Base-by-base conservation (phyloP, 208 protist species). In the Blastocrithidia nonstop region DNA sequence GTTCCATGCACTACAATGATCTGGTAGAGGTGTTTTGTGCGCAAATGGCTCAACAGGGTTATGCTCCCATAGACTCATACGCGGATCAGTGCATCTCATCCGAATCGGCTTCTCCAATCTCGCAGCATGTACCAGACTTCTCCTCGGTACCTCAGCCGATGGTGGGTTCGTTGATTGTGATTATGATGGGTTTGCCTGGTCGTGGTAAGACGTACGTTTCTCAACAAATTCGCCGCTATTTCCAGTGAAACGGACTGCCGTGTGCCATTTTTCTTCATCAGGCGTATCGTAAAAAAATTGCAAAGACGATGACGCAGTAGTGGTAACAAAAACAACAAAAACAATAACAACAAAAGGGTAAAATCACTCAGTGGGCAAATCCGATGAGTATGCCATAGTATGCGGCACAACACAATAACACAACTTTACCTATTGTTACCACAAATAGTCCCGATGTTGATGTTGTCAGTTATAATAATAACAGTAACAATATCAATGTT, bases 121-220 rank as follows among this genome's bases (percentile, higher is more conserved):
- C 59, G 17, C 51, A 52, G 39, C 44, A 58, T 8, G 52, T 57
- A 43, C 73, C 60, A 1, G 76, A 86, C 50, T 83, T 80, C 49
- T 88, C 78, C 3, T 61, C 61, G 8, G 66, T 87, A 29, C 83
- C 78, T 25, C 74, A 81, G 45, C 77, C 78, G 13, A 94, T 85
- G 79, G 60, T 80, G 23, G 82, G 82, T 13, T 76, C 68, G 9
- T 66, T 95, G 26, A 88, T 95, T 50, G 70, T 95, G 9, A 62
- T 89, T 32, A 93, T 95, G 84, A 78, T 92, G 0, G 88, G 88
- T 1, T 72, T 95, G 6, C 84, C 88, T 0, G 83, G 69, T 1
- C 62, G 82, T 1, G 88, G 84, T 16, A 95, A 95, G 53, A 85
- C 63, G n/a, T 93, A 86, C 43, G 74, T 89, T 7, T 72, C 81